Evolutionary conservation across 179 eudicot genomes (phyloP).

Genomic region (Spergularia azorica): DNA sequence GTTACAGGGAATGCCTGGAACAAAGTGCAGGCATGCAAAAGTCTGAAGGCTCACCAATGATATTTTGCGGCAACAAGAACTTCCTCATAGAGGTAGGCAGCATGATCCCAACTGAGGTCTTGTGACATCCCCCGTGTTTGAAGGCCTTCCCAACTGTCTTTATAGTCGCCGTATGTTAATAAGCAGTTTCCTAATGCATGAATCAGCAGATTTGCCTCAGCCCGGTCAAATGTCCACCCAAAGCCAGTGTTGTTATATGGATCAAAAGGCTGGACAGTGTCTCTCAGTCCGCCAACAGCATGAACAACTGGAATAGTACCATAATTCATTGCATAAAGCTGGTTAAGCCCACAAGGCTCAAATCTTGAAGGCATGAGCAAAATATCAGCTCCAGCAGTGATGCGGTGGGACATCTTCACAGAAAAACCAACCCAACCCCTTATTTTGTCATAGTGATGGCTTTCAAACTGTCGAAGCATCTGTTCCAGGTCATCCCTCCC

Average conservation of each 20-base stretch:
- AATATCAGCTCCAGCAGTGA: slow-evolving; percentile 96
- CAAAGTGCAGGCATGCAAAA: neutral
- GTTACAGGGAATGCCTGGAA: too few species aligned
- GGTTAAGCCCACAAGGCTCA: slow-evolving; percentile 97
- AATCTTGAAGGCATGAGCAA: slow-evolving; percentile 95
- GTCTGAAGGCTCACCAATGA: slow-evolving; percentile 52
- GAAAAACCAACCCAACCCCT: slow-evolving; percentile 98
- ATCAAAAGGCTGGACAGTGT: slow-evolving; percentile 83
- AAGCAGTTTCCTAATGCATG: slow-evolving; percentile 85
- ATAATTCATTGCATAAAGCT: slow-evolving; percentile 87
- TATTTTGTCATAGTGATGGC: slow-evolving; percentile 52
- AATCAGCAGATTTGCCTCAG: slow-evolving; percentile 57
- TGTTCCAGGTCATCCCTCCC: slow-evolving; percentile 84
- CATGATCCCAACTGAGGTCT: slow-evolving; percentile 91
- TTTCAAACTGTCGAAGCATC: slow-evolving; percentile 73
- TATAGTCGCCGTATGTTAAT: slow-evolving; percentile 65
- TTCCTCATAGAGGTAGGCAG: slow-evolving; percentile 76
- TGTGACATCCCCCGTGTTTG: slow-evolving; percentile 83
- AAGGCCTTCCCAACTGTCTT: slow-evolving; percentile 75
- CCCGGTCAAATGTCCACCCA: slow-evolving; percentile 85
- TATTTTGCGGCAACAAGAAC: slow-evolving; percentile 89
- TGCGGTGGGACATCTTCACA: slow-evolving; percentile 78
- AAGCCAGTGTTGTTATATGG: slow-evolving; percentile 73
- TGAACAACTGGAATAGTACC: slow-evolving; percentile 97
- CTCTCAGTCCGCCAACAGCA: slow-evolving; percentile 90